A percentile compares a stretch with the other conserved stretches of the same genome.
Conservation (phyloP, 129 eudicot species). For the Pittosporum tobira region DNA sequence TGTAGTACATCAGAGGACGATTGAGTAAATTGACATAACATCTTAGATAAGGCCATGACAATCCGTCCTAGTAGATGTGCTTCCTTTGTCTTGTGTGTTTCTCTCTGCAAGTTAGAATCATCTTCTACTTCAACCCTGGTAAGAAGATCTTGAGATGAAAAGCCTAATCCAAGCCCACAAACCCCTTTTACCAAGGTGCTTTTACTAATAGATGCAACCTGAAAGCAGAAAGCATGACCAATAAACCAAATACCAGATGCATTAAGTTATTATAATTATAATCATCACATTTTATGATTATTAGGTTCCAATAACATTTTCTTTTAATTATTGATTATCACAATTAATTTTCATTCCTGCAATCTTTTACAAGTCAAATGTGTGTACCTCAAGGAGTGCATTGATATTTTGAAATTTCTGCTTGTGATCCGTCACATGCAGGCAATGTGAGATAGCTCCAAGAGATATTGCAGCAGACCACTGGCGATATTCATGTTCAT, state of each 20-base stretch:
- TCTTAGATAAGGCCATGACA: slow-evolving; percentile 43
- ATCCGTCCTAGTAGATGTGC: slow-evolving; percentile 51
- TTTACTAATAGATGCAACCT: slow-evolving; percentile 78
- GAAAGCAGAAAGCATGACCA: slow-evolving; percentile 8
- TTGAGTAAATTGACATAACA: slow-evolving; percentile 37
- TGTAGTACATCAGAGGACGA: slow-evolving; percentile 35
- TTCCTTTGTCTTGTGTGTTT: slow-evolving; percentile 42
- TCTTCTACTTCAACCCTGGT: slow-evolving; percentile 31
- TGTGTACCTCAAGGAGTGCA: slow-evolving; percentile 71
- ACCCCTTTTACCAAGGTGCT: slow-evolving; percentile 94
- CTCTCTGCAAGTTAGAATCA: slow-evolving; percentile 28
- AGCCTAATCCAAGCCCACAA: slow-evolving; percentile 91
- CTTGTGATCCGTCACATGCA: slow-evolving; percentile 77
- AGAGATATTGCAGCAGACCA: slow-evolving; percentile 98
- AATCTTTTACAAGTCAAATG: not conserved
- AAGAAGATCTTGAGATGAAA: slow-evolving; percentile 78
- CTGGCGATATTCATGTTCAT: slow-evolving; percentile 92
- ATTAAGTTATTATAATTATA: too few species aligned
- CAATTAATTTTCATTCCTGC: too few species aligned
- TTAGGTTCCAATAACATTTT: too few species aligned
- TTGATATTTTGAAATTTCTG: slow-evolving; percentile 60
- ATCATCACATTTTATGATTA: too few species aligned
- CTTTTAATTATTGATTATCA: too few species aligned
- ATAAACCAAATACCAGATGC: slow-evolving; percentile 14
- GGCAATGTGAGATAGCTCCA: slow-evolving; percentile 78